Conservation (phyloP, 345 rosid genomes). For the Arabidopsis arenosa region DNA sequence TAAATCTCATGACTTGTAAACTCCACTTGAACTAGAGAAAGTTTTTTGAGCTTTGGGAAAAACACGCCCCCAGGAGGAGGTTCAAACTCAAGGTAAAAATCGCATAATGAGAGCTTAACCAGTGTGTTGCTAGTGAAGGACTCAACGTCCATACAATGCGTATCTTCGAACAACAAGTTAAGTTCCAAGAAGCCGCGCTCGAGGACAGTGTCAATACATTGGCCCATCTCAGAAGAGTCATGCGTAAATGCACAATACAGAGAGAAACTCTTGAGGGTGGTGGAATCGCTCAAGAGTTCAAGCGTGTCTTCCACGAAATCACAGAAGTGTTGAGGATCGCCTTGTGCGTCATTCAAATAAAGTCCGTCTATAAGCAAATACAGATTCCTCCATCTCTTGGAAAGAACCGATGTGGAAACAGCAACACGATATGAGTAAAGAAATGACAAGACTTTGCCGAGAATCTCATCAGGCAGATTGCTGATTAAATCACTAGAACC, state of each 20-base stretch:
- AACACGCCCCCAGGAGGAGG: neutral
- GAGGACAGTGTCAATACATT: neutral
- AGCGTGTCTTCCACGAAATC: neutral
- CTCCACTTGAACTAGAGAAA: neutral
- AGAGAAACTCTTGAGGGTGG: neutral
- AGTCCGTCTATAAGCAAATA: slow-evolving; percentile 15
- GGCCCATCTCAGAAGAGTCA: too few relatives aligned
- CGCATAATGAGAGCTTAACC: neutral
- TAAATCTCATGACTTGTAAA: neutral
- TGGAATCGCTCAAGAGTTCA: neutral
- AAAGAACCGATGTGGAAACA: slow-evolving; percentile 27
- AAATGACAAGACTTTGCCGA: slow-evolving; percentile 23
- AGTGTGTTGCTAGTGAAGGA: slow-evolving; percentile 16
- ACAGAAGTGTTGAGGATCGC: neutral
- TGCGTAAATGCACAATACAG: neutral
- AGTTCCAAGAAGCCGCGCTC: neutral
- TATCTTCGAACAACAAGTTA: neutral
- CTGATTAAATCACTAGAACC: slow-evolving; percentile 3
- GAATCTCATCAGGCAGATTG: slow-evolving; percentile 24
- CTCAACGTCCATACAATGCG: neutral
- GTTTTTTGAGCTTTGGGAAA: slow-evolving; percentile 13
- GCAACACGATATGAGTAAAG: neutral
- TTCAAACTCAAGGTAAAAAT: neutral
- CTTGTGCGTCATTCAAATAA: slow-evolving; percentile 6
- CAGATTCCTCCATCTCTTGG: slow-evolving; percentile 35